Evolutionary conservation across 1,139 yeast genomes (phyloP), one percentile per base, ranked within the genome.

Genomic region (Yamadazyma epiphylla): DNA sequence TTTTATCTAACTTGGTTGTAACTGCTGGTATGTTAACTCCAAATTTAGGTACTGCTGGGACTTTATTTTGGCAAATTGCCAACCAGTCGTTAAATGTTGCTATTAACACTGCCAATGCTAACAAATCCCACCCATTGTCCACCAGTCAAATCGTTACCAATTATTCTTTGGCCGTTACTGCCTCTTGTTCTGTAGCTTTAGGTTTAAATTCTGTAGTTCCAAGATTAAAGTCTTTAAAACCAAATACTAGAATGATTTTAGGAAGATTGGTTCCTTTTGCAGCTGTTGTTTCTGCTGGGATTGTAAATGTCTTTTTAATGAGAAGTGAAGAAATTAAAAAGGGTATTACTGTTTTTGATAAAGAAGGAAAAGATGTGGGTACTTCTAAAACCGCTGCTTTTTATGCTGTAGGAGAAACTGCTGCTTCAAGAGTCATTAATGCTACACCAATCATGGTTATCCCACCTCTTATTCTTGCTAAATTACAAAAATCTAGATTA

Each of bases 21-120:
- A 91, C 98, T 9, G 89, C 86, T 3, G 98, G 98, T 45, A 91
- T 91, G 98, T 73, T 91, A 48, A 89, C 96, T 1, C 98, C 98
- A 5, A 85, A 85, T 39, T 58, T 91, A 51, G 94, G 95, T 10
- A 80, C 91, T 8, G 78, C 74, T 0, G 98, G 98, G 16, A 89
- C 97, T 0, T 57, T 88, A 19, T 88, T 91, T 59, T 91, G 98
- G 98, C 98, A 91, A 60, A 78, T 91, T 53, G 95, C 96, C 17
- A 91, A 91, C 61, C 99, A 91, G 62, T 84, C 95, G 21, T 71
- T 91, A 43, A 91, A 91, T 49, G 98, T 91, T 32, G 98, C 98
- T 5, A 88, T 91, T 43, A 91, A 91, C 60, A 87, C 94, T 25
- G 94, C 97, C 25, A 91, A 91, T 52, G 94, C 96, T 28, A 91